phyloP scores from a whole-genome alignment of 148 eudicot species.

The Fagopyrum tataricum region DNA sequence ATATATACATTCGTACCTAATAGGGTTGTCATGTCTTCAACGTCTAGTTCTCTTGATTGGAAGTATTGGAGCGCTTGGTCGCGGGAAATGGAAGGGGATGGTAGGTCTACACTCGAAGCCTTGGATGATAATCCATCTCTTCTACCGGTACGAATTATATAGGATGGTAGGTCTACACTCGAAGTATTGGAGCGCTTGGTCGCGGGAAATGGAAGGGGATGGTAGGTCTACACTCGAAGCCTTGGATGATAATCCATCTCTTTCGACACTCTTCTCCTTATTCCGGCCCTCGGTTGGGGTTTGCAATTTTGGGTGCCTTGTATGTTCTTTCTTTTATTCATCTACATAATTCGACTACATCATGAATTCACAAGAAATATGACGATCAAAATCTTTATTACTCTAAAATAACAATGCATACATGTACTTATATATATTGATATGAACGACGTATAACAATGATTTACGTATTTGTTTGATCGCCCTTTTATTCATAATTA shows the following conservation, averaged over 20 bases:
- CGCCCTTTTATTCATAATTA: not conserved
- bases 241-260: too few species aligned
- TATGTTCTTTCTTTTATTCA: too few species aligned
- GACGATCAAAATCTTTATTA: too few species aligned
- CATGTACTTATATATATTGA: not conserved
- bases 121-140: constrained; percentile 59
- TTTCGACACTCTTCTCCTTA: too few species aligned
- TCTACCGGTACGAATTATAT: constrained; percentile 68
- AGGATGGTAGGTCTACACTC: constrained; percentile 76
- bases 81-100: constrained; percentile 55
- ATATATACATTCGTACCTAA: constrained; percentile 38
- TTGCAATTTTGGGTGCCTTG: too few species aligned
- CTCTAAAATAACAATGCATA: too few species aligned
- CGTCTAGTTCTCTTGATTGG: constrained; percentile 44
- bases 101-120: constrained; percentile 50
- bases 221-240: too few species aligned
- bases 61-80: constrained; percentile 40
- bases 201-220: too few species aligned
- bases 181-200: too few species aligned
- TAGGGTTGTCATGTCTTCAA: constrained; percentile 49
- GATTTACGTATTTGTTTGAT: not conserved
- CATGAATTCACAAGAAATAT: too few species aligned
- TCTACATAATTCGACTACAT: too few species aligned
- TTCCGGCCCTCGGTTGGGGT: too few species aligned
- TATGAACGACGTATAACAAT: not conserved